A percentile compares a stretch with the other conserved stretches of the same genome.
Evolutionary conservation across 2,329 filamentous ascomycete genomes (phyloP).

Genomic region (Hypoxylon sp.): DNA sequence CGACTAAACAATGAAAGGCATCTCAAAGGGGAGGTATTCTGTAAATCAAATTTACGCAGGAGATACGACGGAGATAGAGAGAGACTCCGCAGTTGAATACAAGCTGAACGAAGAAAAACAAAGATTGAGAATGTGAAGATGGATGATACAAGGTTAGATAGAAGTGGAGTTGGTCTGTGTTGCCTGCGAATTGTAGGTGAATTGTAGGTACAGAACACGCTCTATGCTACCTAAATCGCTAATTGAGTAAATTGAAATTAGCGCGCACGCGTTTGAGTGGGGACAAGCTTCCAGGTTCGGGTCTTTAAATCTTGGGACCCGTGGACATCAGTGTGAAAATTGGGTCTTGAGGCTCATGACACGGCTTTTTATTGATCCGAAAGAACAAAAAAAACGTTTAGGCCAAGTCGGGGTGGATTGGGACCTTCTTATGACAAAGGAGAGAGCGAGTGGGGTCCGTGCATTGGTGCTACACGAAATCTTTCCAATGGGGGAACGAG

Average conservation of each 20-base stretch:
- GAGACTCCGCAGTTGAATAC: background rate
- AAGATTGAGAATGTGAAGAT: constrained; percentile 6
- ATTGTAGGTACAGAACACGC: background rate
- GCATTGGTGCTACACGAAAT: constrained; percentile 47
- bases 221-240: too few species aligned
- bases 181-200: constrained; percentile 20
- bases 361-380: constrained; percentile 35
- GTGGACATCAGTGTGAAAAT: background rate
- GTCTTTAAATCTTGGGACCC: background rate
- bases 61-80: background rate
- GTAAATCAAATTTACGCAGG: background rate
- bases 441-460: constrained; percentile 39
- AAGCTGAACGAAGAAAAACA: background rate
- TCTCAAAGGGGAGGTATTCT: background rate
- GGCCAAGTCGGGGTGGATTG: constrained; percentile 6
- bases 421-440: constrained; percentile 2
- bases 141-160: background rate
- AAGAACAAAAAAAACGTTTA: constrained; percentile 5
- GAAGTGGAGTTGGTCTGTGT: constrained; percentile 10
- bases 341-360: background rate
- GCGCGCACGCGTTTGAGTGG: constrained; percentile 6
- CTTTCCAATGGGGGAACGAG: constrained; percentile 47
- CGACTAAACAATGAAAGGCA: background rate
- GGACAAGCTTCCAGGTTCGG: background rate
- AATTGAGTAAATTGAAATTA: background rate